Conservation (phyloP, 306 rosid species). For the Argentina anserina region DNA sequence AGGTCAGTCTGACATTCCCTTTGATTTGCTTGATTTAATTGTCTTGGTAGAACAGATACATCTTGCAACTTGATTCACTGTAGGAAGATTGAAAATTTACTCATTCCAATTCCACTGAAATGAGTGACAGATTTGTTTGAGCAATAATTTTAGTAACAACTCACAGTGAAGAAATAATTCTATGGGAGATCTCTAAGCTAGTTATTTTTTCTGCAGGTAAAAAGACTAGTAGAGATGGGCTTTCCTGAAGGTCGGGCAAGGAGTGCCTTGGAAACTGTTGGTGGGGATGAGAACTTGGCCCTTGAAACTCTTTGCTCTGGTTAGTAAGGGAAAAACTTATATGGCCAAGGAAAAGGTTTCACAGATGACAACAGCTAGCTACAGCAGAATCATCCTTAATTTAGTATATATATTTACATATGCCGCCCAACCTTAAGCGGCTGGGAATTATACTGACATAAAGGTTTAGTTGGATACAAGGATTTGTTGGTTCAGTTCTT, state of each 20-base stretch:
- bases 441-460: constrained; percentile 22
- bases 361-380: constrained; percentile 4
- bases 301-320: constrained; percentile 80
- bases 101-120: not conserved
- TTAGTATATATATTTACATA: constrained; percentile 10
- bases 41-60: not conserved
- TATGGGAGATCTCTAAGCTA: not conserved
- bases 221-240: constrained; percentile 90
- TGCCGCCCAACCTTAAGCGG: not conserved
- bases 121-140: not conserved
- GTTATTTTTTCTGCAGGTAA: constrained; percentile 50
- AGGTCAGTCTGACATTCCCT: constrained; percentile 39
- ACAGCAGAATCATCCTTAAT: constrained; percentile 18
- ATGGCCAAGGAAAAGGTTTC: constrained; percentile 63
- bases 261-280: constrained; percentile 77
- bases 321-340: no score
- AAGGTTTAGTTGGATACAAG: constrained; percentile 10
- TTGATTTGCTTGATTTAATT: constrained; percentile 8
- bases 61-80: not conserved
- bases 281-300: constrained; percentile 94
- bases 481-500: constrained; percentile 3
- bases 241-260: constrained; percentile 82
- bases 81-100: not conserved
- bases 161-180: not conserved
- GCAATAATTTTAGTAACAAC: not conserved